phyloP scores from a whole-genome alignment of 2,329 filamentous ascomycete genomes.

The Fusarium annulatum region DNA sequence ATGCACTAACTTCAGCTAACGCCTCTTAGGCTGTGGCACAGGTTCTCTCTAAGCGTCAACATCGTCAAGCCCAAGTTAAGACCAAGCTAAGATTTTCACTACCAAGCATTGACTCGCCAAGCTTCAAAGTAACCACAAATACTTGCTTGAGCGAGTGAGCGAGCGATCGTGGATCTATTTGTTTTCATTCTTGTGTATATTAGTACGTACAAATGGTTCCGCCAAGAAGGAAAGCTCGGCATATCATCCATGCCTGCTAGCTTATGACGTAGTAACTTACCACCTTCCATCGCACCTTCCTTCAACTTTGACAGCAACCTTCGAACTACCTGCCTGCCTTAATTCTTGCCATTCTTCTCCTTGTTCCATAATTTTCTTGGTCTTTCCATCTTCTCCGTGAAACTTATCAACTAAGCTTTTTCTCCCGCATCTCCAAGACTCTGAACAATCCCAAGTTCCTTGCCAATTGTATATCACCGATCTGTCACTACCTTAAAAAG shows the following conservation, averaged over 20 bases:
- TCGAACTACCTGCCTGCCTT: neutral
- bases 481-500: constrained; percentile 1
- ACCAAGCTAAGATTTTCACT: constrained; percentile 16
- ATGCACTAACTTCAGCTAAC: constrained; percentile 21
- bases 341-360: neutral
- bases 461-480: neutral
- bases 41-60: neutral
- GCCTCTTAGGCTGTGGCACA: constrained; percentile 13
- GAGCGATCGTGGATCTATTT: constrained; percentile 22
- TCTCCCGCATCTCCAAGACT: constrained; percentile 4
- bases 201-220: constrained; percentile 6
- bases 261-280: constrained; percentile 42
- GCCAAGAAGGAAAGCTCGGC: constrained; percentile 44
- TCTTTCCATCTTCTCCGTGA: neutral
- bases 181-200: neutral
- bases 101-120: constrained; percentile 32
- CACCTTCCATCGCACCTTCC: constrained; percentile 26
- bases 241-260: constrained; percentile 23
- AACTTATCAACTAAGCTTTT: constrained; percentile 8
- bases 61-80: neutral
- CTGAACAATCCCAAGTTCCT: neutral
- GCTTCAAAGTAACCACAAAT: constrained; percentile 8
- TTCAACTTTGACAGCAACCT: neutral
- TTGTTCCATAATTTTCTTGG: neutral
- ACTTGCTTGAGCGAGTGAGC: constrained; percentile 21